These are phyloP conservation scores for Agaricus blazei DNA, from an alignment of 768 basidiomycete species.

Conservation along the genomic window DNA sequence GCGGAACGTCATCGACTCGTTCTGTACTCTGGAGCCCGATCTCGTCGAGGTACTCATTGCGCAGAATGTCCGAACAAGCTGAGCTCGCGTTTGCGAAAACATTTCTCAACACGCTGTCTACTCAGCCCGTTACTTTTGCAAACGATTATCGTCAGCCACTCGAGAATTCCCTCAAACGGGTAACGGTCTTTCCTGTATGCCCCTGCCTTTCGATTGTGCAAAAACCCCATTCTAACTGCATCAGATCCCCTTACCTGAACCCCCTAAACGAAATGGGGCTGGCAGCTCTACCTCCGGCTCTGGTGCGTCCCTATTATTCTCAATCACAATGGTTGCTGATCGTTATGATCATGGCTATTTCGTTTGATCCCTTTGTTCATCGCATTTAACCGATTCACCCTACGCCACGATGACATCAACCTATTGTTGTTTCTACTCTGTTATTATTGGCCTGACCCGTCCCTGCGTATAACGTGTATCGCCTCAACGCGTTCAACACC, in stretches of 20 bases:
- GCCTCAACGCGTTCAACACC: not conserved
- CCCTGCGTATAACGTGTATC: not conserved
- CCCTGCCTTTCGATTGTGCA: not conserved
- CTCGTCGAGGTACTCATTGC: not conserved
- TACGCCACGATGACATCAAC: no score
- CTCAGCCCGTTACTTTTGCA: constrained; percentile 61
- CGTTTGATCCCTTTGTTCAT: not conserved
- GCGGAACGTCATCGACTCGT: not conserved
- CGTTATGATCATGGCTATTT: not conserved
- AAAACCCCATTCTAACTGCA: not conserved
- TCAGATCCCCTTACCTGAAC: constrained; percentile 4
- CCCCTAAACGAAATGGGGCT: constrained; percentile 1
- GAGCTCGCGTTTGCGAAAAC: constrained; percentile 66
- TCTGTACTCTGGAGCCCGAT: not conserved
- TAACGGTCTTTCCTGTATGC: constrained; percentile 66
- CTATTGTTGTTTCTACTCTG: no score
- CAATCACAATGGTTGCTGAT: not conserved
- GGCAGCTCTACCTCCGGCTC: not conserved
- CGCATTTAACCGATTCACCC: no score
- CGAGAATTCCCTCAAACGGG: constrained; percentile 56
- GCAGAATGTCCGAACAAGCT: constrained; percentile 42
- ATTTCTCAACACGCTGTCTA: constrained; percentile 56
- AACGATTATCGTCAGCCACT: constrained; percentile 78
- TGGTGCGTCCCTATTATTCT: not conserved
- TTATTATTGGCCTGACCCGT: not conserved